These are phyloP conservation scores for Juglanconis sp. DNA, from an alignment of 2,329 filamentous ascomycete species.

Conservation along the genomic window DNA sequence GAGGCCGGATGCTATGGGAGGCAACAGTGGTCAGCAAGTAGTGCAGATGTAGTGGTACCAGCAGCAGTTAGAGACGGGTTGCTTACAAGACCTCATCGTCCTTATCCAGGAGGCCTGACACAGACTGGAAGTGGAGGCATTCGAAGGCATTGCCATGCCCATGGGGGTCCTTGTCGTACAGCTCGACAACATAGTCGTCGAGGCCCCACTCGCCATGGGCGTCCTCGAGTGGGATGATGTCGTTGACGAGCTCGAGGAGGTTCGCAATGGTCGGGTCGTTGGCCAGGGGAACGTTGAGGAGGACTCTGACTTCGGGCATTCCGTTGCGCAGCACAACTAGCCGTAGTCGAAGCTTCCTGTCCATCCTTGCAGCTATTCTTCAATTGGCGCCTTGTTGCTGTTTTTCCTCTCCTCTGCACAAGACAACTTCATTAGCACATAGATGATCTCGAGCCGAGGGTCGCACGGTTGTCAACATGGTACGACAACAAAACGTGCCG, in stretches of 20 bases:
- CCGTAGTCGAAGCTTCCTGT: constrained; percentile 63
- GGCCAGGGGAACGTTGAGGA: constrained; percentile 63
- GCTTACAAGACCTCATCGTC: constrained; percentile 79
- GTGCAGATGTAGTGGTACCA: not conserved
- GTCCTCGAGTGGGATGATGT: constrained; percentile 76
- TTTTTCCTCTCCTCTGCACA: not conserved
- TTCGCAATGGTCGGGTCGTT: constrained; percentile 68
- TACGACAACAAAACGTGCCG: not conserved
- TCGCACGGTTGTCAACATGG: not conserved
- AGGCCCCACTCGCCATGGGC: constrained; percentile 68
- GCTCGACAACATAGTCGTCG: constrained; percentile 84
- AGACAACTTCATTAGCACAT: not conserved
- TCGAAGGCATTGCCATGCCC: constrained; percentile 65
- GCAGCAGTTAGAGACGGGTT: not conserved
- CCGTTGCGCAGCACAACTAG: constrained; percentile 70
- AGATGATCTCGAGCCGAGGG: not conserved
- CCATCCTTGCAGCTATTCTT: constrained; percentile 12
- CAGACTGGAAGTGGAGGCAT: constrained; percentile 78
- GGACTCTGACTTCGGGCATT: constrained; percentile 67
- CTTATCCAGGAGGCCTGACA: constrained; percentile 69
- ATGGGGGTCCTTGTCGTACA: constrained; percentile 42
- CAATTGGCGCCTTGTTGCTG: not conserved
- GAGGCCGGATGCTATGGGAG: constrained; percentile 65
- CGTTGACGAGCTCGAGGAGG: constrained; percentile 75
- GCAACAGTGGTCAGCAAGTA: constrained; percentile 15